phyloP scores from a whole-genome alignment of 2,329 filamentous ascomycete species.

The Trichoderma aggressivum region DNA sequence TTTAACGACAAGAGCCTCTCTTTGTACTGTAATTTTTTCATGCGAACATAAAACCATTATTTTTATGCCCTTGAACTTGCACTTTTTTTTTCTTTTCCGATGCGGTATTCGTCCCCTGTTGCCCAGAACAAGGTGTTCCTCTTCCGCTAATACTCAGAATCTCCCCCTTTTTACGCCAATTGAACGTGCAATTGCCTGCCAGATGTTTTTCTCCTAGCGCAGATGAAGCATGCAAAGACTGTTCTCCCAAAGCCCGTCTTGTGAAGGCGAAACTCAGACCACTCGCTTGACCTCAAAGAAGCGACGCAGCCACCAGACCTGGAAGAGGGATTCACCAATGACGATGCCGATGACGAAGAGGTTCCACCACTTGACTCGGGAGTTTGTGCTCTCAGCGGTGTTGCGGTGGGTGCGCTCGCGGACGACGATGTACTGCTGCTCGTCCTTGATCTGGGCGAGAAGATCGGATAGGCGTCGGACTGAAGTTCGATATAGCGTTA shows the following conservation, averaged over 20 bases:
- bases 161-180: conserved; percentile 25
- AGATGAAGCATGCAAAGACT: not conserved
- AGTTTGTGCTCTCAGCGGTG: conserved; percentile 97
- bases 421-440: conserved; percentile 94
- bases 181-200: not conserved
- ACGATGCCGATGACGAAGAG: conserved; percentile 90
- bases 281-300: conserved; percentile 88
- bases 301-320: conserved; percentile 98
- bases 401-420: conserved; percentile 96
- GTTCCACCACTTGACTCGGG: conserved; percentile 99
- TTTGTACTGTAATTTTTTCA: conserved; percentile 1
- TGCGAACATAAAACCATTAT: conserved; percentile 4
- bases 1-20: not conserved
- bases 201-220: not conserved
- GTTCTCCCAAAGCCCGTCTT: not conserved
- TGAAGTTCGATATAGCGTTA: conserved; percentile 34
- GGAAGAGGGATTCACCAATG: conserved; percentile 89
- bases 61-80: not conserved
- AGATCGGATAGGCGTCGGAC: conserved; percentile 82
- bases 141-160: not conserved
- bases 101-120: not conserved
- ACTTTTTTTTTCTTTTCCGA: not conserved
- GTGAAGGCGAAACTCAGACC: conserved; percentile 41
- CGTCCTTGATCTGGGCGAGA: conserved; percentile 89
- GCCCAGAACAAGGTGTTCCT: not conserved